Evolutionary conservation across 148 eudicot species (phyloP), one percentile per base, ranked within the genome.

Genomic region (Rhododendron ferrugineum): DNA sequence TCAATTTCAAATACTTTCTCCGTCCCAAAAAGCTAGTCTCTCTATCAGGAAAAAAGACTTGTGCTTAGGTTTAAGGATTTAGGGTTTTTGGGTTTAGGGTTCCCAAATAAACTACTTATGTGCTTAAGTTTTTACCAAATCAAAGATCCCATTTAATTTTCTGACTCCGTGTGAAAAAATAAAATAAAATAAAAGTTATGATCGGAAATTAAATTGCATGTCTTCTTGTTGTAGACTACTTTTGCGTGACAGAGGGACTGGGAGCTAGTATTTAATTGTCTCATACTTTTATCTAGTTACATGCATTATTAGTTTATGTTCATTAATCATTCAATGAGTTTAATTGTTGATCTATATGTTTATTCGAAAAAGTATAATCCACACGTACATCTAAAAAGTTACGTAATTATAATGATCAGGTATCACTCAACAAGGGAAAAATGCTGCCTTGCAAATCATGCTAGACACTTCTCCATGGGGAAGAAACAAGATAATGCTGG

Each of bases 381-480:
- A 28, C 36, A 26, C 8, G 4, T 66, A 66, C 10, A 11, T 26
- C 32, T 66, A 52, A 66, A 66, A 10, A 66, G 6, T 66, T 70
- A 30, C 22, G 32, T 70, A 30, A 70, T 70, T 34, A 11, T 30
- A 30, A n/a, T n/a, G n/a, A 54, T 36, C 75, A 16, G 81, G 82
- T 1, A 54, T 88, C 6, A 70, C 89, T 13, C 86, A 84, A 20
- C 87, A 90, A 70, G 90, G 87, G 22, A 42, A 62, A 18, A 85
- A 85, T 15, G 89, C 88, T 2, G 88, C 88, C 32, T 54, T 92
- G 84, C 77, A 88, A 20, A 84, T 90, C 9, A 76, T 92, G 85
- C 42, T 89, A 11, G 86, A 89, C 26, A 15, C 91, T 1, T 79
- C 91, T 72, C 85, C 88, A 2, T 90, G 86, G 89, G 92, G 88